Base-by-base conservation (phyloP, 2,329 filamentous ascomycete genomes). In the Fusarium mundagurra region DNA sequence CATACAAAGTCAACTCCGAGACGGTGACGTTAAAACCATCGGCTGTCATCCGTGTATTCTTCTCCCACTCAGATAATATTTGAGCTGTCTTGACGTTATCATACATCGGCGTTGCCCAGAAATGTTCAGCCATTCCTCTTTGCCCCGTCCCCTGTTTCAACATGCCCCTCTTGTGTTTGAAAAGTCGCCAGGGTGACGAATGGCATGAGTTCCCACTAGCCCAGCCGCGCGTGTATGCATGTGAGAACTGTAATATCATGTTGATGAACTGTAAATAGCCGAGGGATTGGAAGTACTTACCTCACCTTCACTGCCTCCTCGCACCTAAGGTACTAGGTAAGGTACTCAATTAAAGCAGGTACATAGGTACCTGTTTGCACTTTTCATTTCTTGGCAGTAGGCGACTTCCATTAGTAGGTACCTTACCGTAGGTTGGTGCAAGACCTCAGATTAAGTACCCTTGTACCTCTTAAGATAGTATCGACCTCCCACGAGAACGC, bases 161-260 rank as follows among this genome's bases (percentile, higher is more conserved):
- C 27, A 43, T 41, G 45, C 43, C 38, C 66, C 70, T 70, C 51
- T n/a, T 50, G 38, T 57, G 61, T 73, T 67, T 71, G 53, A 72
- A n/a, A 67, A 43, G 34, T 71, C 55, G 67, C 66, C 44, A 50
- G 66, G 60, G 48, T 64, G 61, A 47, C 48, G 44, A 67, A 73
- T 73, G 59, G 59, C 55, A 41, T 67, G 53, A 72, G 48, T 22
- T 22, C 43, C 45, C 60, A 57, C 67, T 50, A 48, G 24, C 34
- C 59, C 71, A 74, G 67, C 71, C 71, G 71, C 71, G 71, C 71
- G 71, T 74, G 67, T 74, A 74, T 73, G 67, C 67, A 74, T 61
- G 71, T 64, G 62, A 72, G 67, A 71, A 71, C 61, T 67, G 48
- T 74, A 71, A 63, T 59, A 53, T 34, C n/a, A 54, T 61, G 53